Evolutionary conservation across 2,329 filamentous ascomycete species (phyloP), one percentile per base, ranked within the genome.

Genomic region (Alternaria infectoria): DNA sequence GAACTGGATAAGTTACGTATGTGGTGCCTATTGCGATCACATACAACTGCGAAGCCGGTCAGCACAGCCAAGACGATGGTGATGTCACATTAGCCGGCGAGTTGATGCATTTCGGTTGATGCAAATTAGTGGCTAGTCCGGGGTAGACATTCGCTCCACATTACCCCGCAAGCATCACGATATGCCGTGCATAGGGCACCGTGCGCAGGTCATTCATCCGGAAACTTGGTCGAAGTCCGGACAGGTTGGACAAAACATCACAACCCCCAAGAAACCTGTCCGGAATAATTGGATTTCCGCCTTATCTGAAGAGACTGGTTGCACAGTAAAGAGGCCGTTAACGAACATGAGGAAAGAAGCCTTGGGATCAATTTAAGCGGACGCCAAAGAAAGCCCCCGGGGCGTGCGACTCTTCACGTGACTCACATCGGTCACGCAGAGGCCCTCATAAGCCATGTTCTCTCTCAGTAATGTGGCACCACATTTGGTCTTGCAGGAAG

Each of bases 401-500:
- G 26, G 9, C 26, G 8, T 51, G 28, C 4, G 13, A 15, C n/a
- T 21, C 13, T 15, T 32, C 12, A 13, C 28, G 21, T 23, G 19
- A 52, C 23, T 25, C 6, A n/a, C 19, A 21, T 25, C 49, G 3
- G 19, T 36, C 28, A 52, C 9, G 23, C 3, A 23, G 30, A 13
- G 32, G 19, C 19, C 11, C 15, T 19, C 8, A 45, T 3, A 19
- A 10, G 7, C 15, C 26, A n/a, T 11, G 4, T 11, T 46, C 17
- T 13, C 72, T 67, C 15, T 69, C 65, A 2, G 65, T 70, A 15
- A 71, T 63, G 8, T 65, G 32, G 11, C 75, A 67, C 71, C 71
- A 71, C 67, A 73, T 64, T 8, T 69, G 49, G 2, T 71, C 57
- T 25, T 71, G 69, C 17, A 66, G 51, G 54, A 70, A 76, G 9